A percentile compares a stretch with the other conserved stretches of the same genome.
Conservation (phyloP, 2,329 filamentous ascomycete species). For the Leptoxyphium fumago region DNA sequence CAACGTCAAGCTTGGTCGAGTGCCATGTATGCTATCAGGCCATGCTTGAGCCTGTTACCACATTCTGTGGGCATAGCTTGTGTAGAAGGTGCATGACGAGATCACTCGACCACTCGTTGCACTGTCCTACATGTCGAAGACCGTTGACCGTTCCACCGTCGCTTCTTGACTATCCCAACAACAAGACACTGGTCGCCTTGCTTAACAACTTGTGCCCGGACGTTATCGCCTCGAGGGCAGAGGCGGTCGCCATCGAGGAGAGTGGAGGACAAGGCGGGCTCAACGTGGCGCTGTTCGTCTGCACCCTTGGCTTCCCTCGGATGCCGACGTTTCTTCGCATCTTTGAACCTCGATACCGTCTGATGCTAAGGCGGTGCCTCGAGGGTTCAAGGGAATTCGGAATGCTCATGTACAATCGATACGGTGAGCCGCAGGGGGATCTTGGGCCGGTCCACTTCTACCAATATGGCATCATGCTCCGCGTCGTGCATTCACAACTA, state of each 20-base stretch:
- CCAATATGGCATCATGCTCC: conserved; percentile 63
- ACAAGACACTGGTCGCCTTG: conserved; percentile 48
- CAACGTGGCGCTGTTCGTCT: conserved; percentile 62
- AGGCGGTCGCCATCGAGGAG: conserved; percentile 43
- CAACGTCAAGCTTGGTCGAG: conserved; percentile 56
- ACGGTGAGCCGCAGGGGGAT: conserved; percentile 36
- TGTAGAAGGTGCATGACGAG: conserved; percentile 67
- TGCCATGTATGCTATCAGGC: conserved; percentile 79
- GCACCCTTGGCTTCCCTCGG: conserved; percentile 63
- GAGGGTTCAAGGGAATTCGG: conserved; percentile 66
- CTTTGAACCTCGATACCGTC: conserved; percentile 80
- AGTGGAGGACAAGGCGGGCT: conserved; percentile 39
- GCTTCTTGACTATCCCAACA: conserved; percentile 38
- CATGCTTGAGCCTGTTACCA: conserved; percentile 70
- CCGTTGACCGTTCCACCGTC: conserved; percentile 40
- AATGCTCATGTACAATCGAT: conserved; percentile 60
- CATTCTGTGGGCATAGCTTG: conserved; percentile 77
- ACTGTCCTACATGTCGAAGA: conserved; percentile 70
- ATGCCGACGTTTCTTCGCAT: conserved; percentile 80
- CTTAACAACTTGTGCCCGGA: conserved; percentile 56
- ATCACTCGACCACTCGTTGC: conserved; percentile 59
- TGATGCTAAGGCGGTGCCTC: conserved; percentile 73
- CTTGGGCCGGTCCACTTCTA: conserved; percentile 45
- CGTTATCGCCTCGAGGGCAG: conserved; percentile 43
- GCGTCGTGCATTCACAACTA: conserved; percentile 58